Percentiles rank a stretch among this genome's conserved stretches.
phyloP scores from a whole-genome alignment of 495 filamentous ascomycete species.

The Penicillium canariense region DNA sequence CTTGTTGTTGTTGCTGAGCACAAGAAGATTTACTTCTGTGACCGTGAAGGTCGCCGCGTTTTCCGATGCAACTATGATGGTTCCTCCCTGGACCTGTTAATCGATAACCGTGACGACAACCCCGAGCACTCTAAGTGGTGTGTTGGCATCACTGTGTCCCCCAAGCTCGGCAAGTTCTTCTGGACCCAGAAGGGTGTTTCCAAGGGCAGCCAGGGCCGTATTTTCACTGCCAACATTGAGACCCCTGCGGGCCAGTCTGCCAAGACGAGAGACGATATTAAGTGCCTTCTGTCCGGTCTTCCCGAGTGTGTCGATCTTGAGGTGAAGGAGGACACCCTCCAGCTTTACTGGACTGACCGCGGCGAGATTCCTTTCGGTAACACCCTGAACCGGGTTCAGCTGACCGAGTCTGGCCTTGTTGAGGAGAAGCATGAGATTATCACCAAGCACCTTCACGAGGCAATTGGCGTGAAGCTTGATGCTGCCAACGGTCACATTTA shows the following conservation, averaged over 20 bases:
- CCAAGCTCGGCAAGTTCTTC: constrained; percentile 41
- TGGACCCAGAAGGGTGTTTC: constrained; percentile 57
- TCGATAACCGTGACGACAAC: constrained; percentile 30
- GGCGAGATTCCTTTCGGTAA: constrained; percentile 50
- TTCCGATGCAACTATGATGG: constrained; percentile 47
- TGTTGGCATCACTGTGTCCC: constrained; percentile 31
- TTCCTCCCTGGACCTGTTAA: constrained; percentile 37
- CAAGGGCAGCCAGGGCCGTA: constrained; percentile 47
- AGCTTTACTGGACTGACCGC: constrained; percentile 55
- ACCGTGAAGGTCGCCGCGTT: constrained; percentile 53
- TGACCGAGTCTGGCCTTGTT: constrained; percentile 18
- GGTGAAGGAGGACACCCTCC: constrained; percentile 34
- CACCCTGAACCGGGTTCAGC: constrained; percentile 36
- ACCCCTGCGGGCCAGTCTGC: constrained; percentile 23
- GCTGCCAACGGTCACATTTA: constrained; percentile 36
- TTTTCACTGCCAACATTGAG: constrained; percentile 45
- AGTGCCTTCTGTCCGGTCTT: constrained; percentile 35
- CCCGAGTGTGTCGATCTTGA: constrained; percentile 55
- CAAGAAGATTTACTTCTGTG: constrained; percentile 48
- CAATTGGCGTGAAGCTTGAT: constrained; percentile 51
- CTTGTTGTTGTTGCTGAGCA: constrained; percentile 31
- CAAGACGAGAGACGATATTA: too few species aligned
- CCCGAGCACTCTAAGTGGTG: constrained; percentile 32
- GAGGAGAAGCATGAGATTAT: constrained; percentile 21
- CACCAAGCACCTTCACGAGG: constrained; percentile 42